These are phyloP conservation scores for Clavulina sp. DNA, from an alignment of 768 basidiomycete species.

Conservation along the genomic window DNA sequence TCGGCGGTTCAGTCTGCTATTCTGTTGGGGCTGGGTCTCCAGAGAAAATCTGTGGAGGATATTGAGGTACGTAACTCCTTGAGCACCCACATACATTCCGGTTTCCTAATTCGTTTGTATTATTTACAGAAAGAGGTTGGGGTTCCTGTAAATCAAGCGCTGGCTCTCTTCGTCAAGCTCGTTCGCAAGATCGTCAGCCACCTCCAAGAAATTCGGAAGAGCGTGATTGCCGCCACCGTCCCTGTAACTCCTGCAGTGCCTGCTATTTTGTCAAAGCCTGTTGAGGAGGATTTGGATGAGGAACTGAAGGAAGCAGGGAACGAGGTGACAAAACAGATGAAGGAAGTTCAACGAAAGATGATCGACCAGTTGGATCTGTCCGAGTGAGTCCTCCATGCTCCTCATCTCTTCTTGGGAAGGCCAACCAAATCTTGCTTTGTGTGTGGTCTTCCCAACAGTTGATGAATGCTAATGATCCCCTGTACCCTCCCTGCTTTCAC, in stretches of 20 bases:
- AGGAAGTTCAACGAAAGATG: conserved; percentile 57
- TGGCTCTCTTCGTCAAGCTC: conserved; percentile 85
- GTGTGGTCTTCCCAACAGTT: neutral
- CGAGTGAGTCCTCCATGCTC: conserved; percentile 41
- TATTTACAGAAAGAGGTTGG: conserved; percentile 49
- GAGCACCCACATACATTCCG: neutral
- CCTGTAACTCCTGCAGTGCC: conserved; percentile 17
- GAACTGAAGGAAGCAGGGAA: conserved; percentile 68
- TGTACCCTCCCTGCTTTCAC: neutral
- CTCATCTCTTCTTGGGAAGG: conserved; percentile 6
- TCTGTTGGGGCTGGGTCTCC: conserved; percentile 72
- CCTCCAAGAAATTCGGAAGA: conserved; percentile 62
- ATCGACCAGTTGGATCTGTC: conserved; percentile 74
- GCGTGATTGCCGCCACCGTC: conserved; percentile 40
- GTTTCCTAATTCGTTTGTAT: neutral
- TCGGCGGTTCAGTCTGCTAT: conserved; percentile 88
- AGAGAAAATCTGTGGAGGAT: conserved; percentile 78
- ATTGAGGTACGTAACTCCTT: conserved; percentile 42
- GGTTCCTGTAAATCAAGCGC: conserved; percentile 67
- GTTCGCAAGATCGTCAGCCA: conserved; percentile 67
- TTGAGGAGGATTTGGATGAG: conserved; percentile 33
- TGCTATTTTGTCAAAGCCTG: conserved; percentile 19
- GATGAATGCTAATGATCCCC: neutral
- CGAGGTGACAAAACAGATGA: conserved; percentile 31
- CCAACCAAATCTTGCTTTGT: neutral